A percentile compares a stretch with the other conserved stretches of the same genome.
Conservation (phyloP, 2,329 filamentous ascomycete genomes). For the Delphinella strobiligena region DNA sequence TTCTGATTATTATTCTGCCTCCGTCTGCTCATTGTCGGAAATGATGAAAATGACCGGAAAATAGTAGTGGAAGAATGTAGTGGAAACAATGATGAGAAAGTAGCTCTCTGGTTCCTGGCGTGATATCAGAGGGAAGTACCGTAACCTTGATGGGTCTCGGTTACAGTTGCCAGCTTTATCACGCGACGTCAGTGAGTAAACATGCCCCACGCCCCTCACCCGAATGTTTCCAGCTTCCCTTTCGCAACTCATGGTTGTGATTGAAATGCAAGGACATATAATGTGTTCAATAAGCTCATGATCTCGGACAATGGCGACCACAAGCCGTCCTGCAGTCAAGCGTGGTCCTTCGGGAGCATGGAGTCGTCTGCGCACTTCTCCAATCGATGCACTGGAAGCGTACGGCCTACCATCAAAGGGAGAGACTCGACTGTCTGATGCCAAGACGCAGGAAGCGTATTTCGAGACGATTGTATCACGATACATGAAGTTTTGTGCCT, state of each 20-base stretch:
- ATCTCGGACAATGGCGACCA: slow-evolving; percentile 12
- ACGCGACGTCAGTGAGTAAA: neutral
- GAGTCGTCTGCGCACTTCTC: slow-evolving; percentile 61
- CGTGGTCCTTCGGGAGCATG: slow-evolving; percentile 44
- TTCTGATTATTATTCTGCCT: neutral
- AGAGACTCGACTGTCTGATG: slow-evolving; percentile 57
- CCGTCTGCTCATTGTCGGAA: neutral
- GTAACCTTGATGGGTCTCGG: neutral
- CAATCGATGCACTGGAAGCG: slow-evolving; percentile 63
- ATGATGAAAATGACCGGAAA: too few relatives aligned
- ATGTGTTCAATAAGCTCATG: too few relatives aligned
- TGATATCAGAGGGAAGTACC: too few relatives aligned
- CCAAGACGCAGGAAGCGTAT: slow-evolving; percentile 71
- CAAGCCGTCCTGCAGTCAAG: slow-evolving; percentile 14
- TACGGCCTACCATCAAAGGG: slow-evolving; percentile 86
- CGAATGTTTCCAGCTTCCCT: too few relatives aligned
- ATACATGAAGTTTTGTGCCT: slow-evolving; percentile 80
- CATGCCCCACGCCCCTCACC: neutral
- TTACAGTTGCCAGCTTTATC: neutral
- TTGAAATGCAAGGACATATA: too few relatives aligned
- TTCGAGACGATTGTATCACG: slow-evolving; percentile 79
- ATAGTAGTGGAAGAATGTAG: neutral
- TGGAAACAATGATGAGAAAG: neutral
- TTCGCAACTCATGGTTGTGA: too few relatives aligned
- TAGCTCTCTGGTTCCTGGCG: too few relatives aligned